Evolutionary conservation across 768 basidiomycete genomes (phyloP).

Genomic region (Mycena metata): DNA sequence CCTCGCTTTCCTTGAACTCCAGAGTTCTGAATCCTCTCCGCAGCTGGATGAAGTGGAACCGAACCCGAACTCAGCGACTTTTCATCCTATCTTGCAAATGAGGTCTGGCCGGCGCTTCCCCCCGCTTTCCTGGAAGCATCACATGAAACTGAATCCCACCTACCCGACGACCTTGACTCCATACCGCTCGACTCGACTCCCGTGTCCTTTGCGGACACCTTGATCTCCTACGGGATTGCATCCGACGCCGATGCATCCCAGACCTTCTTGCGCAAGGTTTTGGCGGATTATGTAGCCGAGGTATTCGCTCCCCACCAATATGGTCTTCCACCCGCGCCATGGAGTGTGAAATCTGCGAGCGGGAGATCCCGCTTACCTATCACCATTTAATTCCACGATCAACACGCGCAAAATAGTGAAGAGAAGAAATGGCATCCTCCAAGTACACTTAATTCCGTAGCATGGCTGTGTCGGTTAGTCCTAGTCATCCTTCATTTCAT

Average conservation of each 20-base stretch:
- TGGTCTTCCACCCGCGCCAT: constrained; percentile 66
- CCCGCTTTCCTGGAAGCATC: constrained; percentile 50
- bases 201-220: constrained; percentile 60
- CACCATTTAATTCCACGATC: constrained; percentile 72
- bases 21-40: constrained; percentile 16
- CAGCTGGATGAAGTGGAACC: no score
- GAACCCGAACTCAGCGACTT: constrained; percentile 65
- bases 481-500: no score
- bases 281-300: constrained; percentile 59
- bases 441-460: constrained; percentile 67
- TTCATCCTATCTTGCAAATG: constrained; percentile 62
- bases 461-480: constrained; percentile 67
- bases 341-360: constrained; percentile 72
- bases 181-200: constrained; percentile 57
- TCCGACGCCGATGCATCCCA: constrained; percentile 57
- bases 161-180: constrained; percentile 51
- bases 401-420: constrained; percentile 63
- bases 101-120: constrained; percentile 63
- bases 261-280: constrained; percentile 55
- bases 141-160: constrained; percentile 49
- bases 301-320: constrained; percentile 63
- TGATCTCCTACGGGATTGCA: constrained; percentile 62
- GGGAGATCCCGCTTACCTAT: constrained; percentile 70
- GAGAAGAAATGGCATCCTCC: constrained; percentile 71
- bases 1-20: constrained; percentile 45